Evolutionary conservation across 2,329 filamentous ascomycete genomes (phyloP).

Genomic region (Alternaria sp.): DNA sequence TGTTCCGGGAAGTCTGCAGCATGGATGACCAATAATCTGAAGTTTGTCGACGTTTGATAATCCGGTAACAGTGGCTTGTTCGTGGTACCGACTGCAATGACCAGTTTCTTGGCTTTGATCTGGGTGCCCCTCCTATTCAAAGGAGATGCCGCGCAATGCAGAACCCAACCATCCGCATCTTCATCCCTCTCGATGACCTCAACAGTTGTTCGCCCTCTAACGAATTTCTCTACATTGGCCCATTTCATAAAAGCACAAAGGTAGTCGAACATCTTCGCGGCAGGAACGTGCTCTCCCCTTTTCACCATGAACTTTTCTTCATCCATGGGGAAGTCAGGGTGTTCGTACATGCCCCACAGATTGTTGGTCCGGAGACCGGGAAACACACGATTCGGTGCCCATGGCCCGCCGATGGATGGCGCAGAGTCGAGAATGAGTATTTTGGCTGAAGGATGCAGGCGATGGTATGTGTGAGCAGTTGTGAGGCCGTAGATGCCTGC

Average conservation of each 20-base stretch:
- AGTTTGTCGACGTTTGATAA: constrained; percentile 58
- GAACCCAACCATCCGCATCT: constrained; percentile 26
- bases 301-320: constrained; percentile 47
- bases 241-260: constrained; percentile 51
- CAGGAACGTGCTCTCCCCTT: constrained; percentile 65
- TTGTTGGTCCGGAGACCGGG: constrained; percentile 55
- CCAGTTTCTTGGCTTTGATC: constrained; percentile 56
- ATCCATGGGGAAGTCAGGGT: constrained; percentile 47
- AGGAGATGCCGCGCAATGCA: constrained; percentile 19
- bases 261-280: constrained; percentile 62
- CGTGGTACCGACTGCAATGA: constrained; percentile 67
- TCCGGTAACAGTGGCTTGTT: constrained; percentile 63
- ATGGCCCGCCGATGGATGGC: constrained; percentile 50
- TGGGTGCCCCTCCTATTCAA: constrained; percentile 34
- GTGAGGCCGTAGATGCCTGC: constrained; percentile 51
- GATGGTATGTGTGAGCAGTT: constrained; percentile 55
- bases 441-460: constrained; percentile 48
- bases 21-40: constrained; percentile 64
- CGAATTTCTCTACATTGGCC: constrained; percentile 54
- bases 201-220: constrained; percentile 61
- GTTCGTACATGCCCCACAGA: constrained; percentile 49
- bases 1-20: constrained; percentile 58
- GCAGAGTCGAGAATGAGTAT: constrained; percentile 52
- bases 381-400: constrained; percentile 49
- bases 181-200: constrained; percentile 54